Percentiles rank a stretch among this genome's conserved stretches.
Conservation (phyloP, 345 rosid genomes). For the Lumnitzera racemosa region DNA sequence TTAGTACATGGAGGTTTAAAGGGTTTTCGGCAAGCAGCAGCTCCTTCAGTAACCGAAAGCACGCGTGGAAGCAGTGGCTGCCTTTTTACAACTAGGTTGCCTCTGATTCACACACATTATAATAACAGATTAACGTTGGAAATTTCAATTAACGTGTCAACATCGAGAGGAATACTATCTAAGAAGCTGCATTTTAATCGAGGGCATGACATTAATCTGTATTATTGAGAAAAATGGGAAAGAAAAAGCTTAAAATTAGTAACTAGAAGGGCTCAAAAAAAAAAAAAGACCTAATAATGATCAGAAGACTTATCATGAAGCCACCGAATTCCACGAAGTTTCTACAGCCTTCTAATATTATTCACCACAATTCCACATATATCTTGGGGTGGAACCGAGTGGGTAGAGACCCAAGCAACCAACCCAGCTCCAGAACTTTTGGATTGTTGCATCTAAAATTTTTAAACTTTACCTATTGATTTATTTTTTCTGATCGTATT, state of each 20-base stretch:
- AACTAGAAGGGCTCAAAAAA: not conserved
- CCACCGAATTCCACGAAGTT: no score
- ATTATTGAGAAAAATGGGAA: no score
- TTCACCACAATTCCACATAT: not conserved
- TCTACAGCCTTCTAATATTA: not conserved
- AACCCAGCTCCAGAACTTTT: not conserved
- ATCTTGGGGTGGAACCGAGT: not conserved
- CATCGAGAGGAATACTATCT: not conserved
- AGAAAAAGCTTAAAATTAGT: not conserved
- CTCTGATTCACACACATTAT: constrained; percentile 35
- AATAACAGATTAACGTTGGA: not conserved
- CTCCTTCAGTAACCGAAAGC: constrained; percentile 80
- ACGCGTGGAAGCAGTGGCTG: constrained; percentile 82
- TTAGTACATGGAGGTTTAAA: constrained; percentile 76
- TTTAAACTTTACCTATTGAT: not conserved
- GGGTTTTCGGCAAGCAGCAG: constrained; percentile 86
- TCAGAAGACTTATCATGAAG: no score
- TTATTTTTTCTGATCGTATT: not conserved
- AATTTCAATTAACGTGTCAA: not conserved
- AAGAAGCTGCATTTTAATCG: no score
- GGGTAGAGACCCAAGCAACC: not conserved
- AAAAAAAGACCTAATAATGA: no score
- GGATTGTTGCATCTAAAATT: not conserved
- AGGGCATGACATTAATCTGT: no score
- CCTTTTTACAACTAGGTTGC: constrained; percentile 72